phyloP scores from a whole-genome alignment of 345 rosid genomes.

The Euphorbia tirucalli region DNA sequence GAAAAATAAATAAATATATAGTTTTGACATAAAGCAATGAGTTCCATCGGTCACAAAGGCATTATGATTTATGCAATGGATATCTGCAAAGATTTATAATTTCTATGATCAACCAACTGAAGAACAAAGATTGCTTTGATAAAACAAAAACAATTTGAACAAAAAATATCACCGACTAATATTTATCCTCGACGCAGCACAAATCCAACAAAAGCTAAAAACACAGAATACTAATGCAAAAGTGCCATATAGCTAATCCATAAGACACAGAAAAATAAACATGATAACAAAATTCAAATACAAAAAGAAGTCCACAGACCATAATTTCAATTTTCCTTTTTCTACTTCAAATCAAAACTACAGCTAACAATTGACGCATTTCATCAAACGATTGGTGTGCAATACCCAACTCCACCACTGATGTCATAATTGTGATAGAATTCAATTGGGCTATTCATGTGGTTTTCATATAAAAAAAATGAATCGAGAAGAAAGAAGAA shows the following conservation, averaged over 20 bases:
- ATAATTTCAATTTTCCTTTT: neutral
- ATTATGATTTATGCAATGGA: neutral
- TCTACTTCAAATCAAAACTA: neutral
- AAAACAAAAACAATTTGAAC: no score
- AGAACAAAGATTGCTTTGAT: neutral
- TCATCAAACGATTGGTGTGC: neutral
- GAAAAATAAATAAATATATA: neutral
- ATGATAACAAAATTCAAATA: neutral
- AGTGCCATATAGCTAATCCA: no score
- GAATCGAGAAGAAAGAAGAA: no score
- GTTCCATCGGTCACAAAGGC: neutral
- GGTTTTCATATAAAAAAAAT: no score
- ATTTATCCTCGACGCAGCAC: no score
- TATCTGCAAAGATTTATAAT: neutral
- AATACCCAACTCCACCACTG: neutral
- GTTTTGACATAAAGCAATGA: neutral
- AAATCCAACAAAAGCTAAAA: no score
- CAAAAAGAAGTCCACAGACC: neutral
- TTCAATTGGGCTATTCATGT: neutral
- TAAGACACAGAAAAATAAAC: neutral
- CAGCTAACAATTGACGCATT: neutral
- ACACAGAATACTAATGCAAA: no score
- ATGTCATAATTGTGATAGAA: no score
- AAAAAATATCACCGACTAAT: no score
- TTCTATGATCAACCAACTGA: neutral